Conservation (phyloP, 169 alveolate genomes). For the Plasmodium knowlesi region DNA sequence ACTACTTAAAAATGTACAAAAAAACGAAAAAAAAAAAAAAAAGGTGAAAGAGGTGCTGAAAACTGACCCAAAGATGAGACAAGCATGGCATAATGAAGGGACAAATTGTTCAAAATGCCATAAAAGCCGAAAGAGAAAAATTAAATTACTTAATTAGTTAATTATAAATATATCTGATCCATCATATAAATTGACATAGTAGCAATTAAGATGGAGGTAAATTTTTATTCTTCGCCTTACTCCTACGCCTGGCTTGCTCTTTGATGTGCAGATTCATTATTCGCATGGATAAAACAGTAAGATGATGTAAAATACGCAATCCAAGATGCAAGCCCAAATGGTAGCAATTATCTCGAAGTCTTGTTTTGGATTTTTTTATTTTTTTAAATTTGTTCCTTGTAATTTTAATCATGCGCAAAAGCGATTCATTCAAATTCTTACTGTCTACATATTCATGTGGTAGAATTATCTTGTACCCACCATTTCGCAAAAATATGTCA, state of each 20-base stretch:
- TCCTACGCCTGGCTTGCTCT: not conserved
- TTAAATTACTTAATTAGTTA: slow-evolving; percentile 1
- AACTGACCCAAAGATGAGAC: not conserved
- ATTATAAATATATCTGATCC: not conserved
- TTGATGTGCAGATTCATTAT: not conserved
- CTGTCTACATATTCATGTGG: slow-evolving; percentile 3
- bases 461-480: not conserved
- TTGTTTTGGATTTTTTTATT: slow-evolving; percentile 31
- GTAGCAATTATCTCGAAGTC: slow-evolving; percentile 30
- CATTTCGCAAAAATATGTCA: slow-evolving; percentile 1
- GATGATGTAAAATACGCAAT: not conserved
- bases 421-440: not conserved
- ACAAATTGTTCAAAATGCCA: not conserved
- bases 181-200: not conserved
- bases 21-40: not conserved
- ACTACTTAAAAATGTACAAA: slow-evolving; percentile 3
- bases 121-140: not conserved
- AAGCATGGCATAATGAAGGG: not conserved
- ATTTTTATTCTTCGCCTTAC: slow-evolving; percentile 7
- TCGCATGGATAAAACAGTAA: not conserved
- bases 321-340: not conserved
- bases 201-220: slow-evolving; percentile 1
- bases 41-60: not conserved
- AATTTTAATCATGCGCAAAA: slow-evolving; percentile 17
- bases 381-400: slow-evolving; percentile 27